These are phyloP conservation scores for Isatis lusitanica DNA, from an alignment of 441 rosid genomes.

Conservation along the genomic window DNA sequence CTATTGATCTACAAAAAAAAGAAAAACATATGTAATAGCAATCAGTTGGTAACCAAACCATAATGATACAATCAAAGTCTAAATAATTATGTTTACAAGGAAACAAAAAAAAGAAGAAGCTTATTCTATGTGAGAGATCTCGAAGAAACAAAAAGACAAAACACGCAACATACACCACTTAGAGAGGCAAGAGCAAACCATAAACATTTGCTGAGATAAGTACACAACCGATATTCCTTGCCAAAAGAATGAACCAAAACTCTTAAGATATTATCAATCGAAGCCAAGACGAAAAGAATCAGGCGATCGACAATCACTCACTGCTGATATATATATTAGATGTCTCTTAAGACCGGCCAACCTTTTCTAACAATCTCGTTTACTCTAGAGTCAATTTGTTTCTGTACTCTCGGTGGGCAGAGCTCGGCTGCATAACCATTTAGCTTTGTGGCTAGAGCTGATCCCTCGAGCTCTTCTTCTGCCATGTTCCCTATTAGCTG, in stretches of 20 bases:
- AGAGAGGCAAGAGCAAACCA: constrained; percentile 3
- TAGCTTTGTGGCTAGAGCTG: constrained; percentile 65
- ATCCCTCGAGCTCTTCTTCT: constrained; percentile 75
- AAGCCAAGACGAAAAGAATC: not conserved
- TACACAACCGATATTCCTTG: not conserved
- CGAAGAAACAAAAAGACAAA: constrained; percentile 8
- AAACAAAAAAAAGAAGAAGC: not conserved
- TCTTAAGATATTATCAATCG: not conserved
- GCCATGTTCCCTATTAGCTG: constrained; percentile 78
- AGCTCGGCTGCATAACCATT: constrained; percentile 84
- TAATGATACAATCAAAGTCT: not conserved
- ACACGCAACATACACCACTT: constrained; percentile 7
- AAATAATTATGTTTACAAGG: not conserved
- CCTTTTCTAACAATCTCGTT: constrained; percentile 69
- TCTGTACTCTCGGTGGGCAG: constrained; percentile 61
- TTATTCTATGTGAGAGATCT: not conserved
- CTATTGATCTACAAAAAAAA: too few species aligned
- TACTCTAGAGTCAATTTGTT: constrained; percentile 61
- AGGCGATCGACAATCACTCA: not conserved
- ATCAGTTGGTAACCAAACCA: too few species aligned
- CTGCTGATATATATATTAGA: constrained; percentile 26
- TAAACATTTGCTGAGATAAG: constrained; percentile 3
- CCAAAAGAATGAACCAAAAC: constrained; percentile 28
- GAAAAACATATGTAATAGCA: too few species aligned
- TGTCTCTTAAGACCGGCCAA: constrained; percentile 73